Base-by-base conservation (phyloP, 1,284 basidiomycete species). In the Phellinidium pouzarii region DNA sequence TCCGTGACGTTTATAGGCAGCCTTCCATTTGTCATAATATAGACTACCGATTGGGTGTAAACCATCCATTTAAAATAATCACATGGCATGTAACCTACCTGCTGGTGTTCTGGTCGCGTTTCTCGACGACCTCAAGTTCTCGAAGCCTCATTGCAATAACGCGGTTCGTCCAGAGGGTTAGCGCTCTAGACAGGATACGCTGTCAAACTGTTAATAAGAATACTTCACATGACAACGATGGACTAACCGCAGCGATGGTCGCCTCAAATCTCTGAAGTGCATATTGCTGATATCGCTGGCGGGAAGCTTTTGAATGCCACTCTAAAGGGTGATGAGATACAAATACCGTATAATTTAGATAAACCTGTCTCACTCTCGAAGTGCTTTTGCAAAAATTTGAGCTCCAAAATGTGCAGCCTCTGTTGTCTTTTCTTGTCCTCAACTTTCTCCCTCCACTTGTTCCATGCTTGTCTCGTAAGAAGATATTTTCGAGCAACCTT, bases 81-180 rank as follows among this genome's bases (percentile, higher is more conserved):
- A 4, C 31, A 40, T 17, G 12, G 4, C 25, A 8, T 14, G 17
- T 20, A 14, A 65, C 76, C 60, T 59, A 87, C 84, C 63, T 68
- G 46, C 79, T 59, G 27, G 80, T 56, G 31, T 65, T 66, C 37
- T 65, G 64, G 40, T 82, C 73, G 55, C 69, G 69, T 52, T 70
- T 73, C 57, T 84, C 79, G 3, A 68, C 68, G 23, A 79, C 73
- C 49, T 86, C 77, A 14, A 87, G 62, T 64, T 88, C 86, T 42
- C 81, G 77, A 50, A 81, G 73, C 62, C 88, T 91, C 52, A 85
- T 65, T 44, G 80, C 79, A 54, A 88, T 83, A 3, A 88, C 82
- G 1, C 78, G 76, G 59, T 81, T 79, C 12, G 80, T 87, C 87
- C 87, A 91, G 31, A 63, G 68, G 22, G 66, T 66, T 50, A 90